Base-by-base conservation (phyloP, 371 early-diverging fungal genomes). In the Gilbertella persicaria region DNA sequence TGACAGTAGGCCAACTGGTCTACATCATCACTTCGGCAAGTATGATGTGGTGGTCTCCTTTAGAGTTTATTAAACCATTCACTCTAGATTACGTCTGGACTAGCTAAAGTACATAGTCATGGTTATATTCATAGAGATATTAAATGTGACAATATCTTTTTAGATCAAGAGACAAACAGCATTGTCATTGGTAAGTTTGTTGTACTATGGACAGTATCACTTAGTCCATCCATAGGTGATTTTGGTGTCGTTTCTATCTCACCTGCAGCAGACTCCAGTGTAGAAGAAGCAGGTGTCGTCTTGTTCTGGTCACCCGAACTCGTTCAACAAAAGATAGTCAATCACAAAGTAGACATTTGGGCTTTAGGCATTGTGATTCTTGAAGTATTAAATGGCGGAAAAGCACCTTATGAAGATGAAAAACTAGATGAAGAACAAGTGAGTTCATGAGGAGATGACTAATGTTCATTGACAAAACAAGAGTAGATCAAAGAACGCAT, bases 271-370 rank as follows among this genome's bases (percentile, higher is more conserved):
- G 75, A 78, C 44, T 74, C 78, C 7, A 64, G 62, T 36, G 58
- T 70, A 12, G 78, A 78, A 59, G 78, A 78, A 60, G 78, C 78
- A 25, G 78, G 78, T 23, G 78, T 74, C 42, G 75, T 78, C 17
- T 61, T 78, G 25, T 78, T 78, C 56, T 78, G 78, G 78, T 67
- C 78, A 52, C 78, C 78, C 44, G 78, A 78, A 64, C 50, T 74
- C 45, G 72, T 74, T 23, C 64, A 70, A 42, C 68, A 73, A 36
- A 67, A 70, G 48, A 62, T 78, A 26, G 69, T 78, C 8, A 66
- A 74, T 60, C 61, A 66, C 21, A 78, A 78, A 58, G 50, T 73
- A 1, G 77, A 77, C 39, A 65, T 77, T 24, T 77, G 77, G 77
- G 77, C 77, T 3, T 58, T 77, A 17, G 77, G 77, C 33, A 77